A percentile compares a stretch with the other conserved stretches of the same genome.
These are phyloP conservation scores for Apiotrichum gracile DNA, from an alignment of 1,284 basidiomycete species.

Conservation along the genomic window DNA sequence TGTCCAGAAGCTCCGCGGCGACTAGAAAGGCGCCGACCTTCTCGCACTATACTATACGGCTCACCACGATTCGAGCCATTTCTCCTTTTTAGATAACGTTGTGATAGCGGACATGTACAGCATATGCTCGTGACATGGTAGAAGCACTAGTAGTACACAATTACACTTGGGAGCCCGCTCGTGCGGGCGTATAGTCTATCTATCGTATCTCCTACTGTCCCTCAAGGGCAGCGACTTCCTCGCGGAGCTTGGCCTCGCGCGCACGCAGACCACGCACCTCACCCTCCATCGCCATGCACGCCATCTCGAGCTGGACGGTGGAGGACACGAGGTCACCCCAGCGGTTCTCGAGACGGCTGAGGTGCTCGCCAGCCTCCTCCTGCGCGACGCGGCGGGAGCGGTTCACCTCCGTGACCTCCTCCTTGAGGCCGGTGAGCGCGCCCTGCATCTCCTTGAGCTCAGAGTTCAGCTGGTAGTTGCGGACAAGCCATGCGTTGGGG, in stretches of 20 bases:
- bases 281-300: conserved; percentile 41
- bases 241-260: conserved; percentile 33
- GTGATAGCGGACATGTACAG: conserved; percentile 21
- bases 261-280: conserved; percentile 38
- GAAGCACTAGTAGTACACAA: conserved; percentile 4
- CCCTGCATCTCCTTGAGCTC: conserved; percentile 68
- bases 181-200: not conserved
- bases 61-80: not conserved
- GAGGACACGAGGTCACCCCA: conserved; percentile 44
- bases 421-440: conserved; percentile 64
- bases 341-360: conserved; percentile 36
- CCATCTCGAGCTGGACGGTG: conserved; percentile 47
- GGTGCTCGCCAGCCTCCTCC: conserved; percentile 41
- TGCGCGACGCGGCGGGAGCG: conserved; percentile 70
- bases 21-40: conserved; percentile 45
- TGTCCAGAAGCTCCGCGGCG: conserved; percentile 93
- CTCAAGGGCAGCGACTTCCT: conserved; percentile 37
- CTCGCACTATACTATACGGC: not conserved
- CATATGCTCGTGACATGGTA: conserved; percentile 13
- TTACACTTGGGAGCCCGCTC: not conserved
- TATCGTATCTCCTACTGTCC: not conserved
- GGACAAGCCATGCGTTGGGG: conserved; percentile 81
- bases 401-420: conserved; percentile 74
- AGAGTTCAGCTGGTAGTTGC: conserved; percentile 79
- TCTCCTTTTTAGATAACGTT: not conserved